Evolutionary conservation across 2,329 filamentous ascomycete genomes (phyloP).

Genomic region (Talaromyces sp.): DNA sequence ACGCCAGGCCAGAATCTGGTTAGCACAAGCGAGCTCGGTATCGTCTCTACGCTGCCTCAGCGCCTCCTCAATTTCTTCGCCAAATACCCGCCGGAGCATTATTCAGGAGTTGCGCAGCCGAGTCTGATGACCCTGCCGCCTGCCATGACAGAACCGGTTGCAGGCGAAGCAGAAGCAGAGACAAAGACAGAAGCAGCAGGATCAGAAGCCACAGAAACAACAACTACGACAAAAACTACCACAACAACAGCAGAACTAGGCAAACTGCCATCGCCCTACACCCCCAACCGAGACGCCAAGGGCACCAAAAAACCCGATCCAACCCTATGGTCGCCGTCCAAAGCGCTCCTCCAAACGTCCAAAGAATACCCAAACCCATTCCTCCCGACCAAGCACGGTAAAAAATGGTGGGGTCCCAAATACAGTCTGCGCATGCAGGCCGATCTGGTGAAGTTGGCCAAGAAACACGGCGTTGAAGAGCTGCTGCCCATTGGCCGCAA

Average conservation of each 20-base stretch:
- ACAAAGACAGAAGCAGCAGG: background rate
- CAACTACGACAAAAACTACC: slow-evolving; percentile 23
- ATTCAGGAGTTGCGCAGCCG: slow-evolving; percentile 31
- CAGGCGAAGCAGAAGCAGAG: background rate
- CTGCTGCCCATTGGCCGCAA: slow-evolving; percentile 73
- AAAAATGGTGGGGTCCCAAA: slow-evolving; percentile 75
- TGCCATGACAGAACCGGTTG: slow-evolving; percentile 20
- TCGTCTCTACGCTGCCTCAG: slow-evolving; percentile 54
- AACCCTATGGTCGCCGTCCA: slow-evolving; percentile 24
- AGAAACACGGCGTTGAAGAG: slow-evolving; percentile 71
- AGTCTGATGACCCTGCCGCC: slow-evolving; percentile 13
- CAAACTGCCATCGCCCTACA: slow-evolving; percentile 31
- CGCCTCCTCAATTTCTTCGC: slow-evolving; percentile 82
- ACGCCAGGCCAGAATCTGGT: background rate
- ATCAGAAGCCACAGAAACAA: slow-evolving; percentile 34
- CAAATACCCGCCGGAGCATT: slow-evolving; percentile 69
- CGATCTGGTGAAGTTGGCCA: slow-evolving; percentile 80
- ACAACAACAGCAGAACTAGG: slow-evolving; percentile 19
- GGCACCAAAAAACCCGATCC: slow-evolving; percentile 31
- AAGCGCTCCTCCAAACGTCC: slow-evolving; percentile 30
- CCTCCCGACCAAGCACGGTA: slow-evolving; percentile 67
- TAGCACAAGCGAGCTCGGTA: background rate
- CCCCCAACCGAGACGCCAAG: slow-evolving; percentile 38
- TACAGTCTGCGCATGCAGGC: slow-evolving; percentile 85
- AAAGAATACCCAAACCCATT: slow-evolving; percentile 70